These are phyloP conservation scores for Astrothelium subdiscretum DNA, from an alignment of 495 filamentous ascomycete species.

Conservation along the genomic window DNA sequence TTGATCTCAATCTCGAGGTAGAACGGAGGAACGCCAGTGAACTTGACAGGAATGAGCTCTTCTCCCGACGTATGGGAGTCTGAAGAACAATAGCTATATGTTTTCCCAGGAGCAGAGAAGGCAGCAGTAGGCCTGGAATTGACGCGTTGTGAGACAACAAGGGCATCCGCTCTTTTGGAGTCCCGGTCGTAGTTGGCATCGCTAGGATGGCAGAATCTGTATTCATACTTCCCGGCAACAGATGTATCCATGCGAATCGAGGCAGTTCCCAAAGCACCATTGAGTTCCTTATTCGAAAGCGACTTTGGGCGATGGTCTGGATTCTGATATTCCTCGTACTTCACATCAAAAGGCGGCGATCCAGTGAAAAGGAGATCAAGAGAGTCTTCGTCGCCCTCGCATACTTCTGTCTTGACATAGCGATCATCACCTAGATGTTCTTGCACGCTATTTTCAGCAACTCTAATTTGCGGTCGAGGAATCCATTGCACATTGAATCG, in stretches of 20 bases:
- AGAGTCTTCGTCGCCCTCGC: conserved; percentile 84
- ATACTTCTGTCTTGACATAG: conserved; percentile 67
- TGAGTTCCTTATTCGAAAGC: conserved; percentile 52
- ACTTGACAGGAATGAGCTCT: conserved; percentile 72
- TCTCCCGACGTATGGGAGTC: conserved; percentile 67
- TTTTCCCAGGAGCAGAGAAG: conserved; percentile 80
- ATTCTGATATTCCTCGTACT: conserved; percentile 67
- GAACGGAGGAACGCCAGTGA: conserved; percentile 81
- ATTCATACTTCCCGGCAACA: conserved; percentile 70
- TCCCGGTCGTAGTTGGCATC: conserved; percentile 77
- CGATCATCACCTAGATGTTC: conserved; percentile 28
- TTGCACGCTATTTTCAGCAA: conserved; percentile 48
- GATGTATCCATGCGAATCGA: conserved; percentile 74
- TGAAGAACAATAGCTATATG: conserved; percentile 85
- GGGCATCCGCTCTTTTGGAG: conserved; percentile 42
- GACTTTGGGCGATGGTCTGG: conserved; percentile 44
- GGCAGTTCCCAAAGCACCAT: conserved; percentile 55
- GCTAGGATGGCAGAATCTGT: conserved; percentile 67
- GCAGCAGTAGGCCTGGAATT: conserved; percentile 65
- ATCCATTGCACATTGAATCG: conserved; percentile 76
- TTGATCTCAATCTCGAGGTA: conserved; percentile 82
- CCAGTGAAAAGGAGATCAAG: conserved; percentile 67
- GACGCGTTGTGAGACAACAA: conserved; percentile 72
- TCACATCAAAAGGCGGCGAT: conserved; percentile 67
- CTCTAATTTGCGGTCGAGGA: conserved; percentile 57